Percentiles rank a stretch among this genome's conserved stretches.
These are phyloP conservation scores for Colletotrichum graminicola DNA, from an alignment of 2,329 filamentous ascomycete species.

Conservation along the genomic window DNA sequence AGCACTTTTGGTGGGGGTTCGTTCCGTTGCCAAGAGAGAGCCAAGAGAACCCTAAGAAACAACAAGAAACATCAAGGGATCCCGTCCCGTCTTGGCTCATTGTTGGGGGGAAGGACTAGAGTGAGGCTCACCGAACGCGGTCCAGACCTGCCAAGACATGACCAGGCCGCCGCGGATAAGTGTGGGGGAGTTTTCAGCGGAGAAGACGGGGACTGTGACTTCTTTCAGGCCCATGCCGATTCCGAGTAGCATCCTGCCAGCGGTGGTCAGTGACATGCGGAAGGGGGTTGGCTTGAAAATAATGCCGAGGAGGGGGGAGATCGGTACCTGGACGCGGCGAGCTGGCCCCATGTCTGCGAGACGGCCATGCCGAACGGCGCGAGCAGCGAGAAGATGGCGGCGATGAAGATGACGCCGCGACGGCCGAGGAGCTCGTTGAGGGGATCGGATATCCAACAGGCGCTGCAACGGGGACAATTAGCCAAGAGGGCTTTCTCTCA, in stretches of 20 bases:
- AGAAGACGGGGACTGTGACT: conserved; percentile 65
- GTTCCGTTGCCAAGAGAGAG: not conserved
- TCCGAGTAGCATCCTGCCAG: conserved; percentile 62
- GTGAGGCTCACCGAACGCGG: conserved; percentile 57
- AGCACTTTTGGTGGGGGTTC: not conserved
- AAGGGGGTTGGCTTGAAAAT: not conserved
- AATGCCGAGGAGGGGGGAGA: not conserved
- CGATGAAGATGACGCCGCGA: conserved; percentile 73
- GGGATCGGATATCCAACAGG: conserved; percentile 73
- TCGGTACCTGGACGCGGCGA: conserved; percentile 64
- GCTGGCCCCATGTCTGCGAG: conserved; percentile 69
- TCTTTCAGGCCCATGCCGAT: conserved; percentile 70
- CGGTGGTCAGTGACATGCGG: not conserved
- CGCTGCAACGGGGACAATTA: conserved; percentile 50
- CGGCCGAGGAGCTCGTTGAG: conserved; percentile 70
- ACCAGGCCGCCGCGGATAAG: conserved; percentile 66
- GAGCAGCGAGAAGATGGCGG: conserved; percentile 71
- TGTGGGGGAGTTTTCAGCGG: conserved; percentile 65
- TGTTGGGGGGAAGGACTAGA: not conserved
- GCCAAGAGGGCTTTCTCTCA: not conserved
- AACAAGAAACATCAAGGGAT: not conserved
- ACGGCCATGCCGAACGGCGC: conserved; percentile 71
- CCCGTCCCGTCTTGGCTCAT: not conserved
- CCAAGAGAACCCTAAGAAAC: not conserved
- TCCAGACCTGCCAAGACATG: conserved; percentile 69